Percentiles rank a stretch among this genome's conserved stretches.
Evolutionary conservation across 2,329 filamentous ascomycete genomes (phyloP).

Genomic region (Colletotrichum acutatum): DNA sequence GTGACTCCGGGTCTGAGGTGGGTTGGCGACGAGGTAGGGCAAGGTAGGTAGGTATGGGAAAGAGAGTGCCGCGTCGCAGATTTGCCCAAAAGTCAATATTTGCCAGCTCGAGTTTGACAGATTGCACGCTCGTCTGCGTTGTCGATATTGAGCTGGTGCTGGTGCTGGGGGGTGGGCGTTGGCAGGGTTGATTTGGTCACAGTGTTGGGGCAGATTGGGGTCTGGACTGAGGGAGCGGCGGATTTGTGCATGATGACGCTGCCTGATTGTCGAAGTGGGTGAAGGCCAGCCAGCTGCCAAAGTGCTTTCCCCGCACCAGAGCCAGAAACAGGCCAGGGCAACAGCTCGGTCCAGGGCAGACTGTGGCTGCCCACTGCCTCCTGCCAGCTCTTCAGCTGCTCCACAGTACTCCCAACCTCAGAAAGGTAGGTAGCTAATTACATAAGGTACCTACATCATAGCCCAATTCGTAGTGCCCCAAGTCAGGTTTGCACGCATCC

Average conservation of each 20-base stretch:
- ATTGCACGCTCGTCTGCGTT: neutral
- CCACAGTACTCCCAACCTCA: no score
- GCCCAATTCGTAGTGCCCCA: neutral
- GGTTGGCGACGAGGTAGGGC: neutral
- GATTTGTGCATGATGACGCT: conserved; percentile 36
- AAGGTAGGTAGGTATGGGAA: neutral
- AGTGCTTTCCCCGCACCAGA: conserved; percentile 24
- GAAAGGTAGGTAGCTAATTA: no score
- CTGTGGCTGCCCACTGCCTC: conserved; percentile 24
- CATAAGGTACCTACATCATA: neutral
- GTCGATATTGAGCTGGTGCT: neutral
- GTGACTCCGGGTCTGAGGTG: neutral
- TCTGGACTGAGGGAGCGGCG: conserved; percentile 8
- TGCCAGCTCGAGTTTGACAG: neutral
- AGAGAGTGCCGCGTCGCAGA: conserved; percentile 1
- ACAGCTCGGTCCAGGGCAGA: conserved; percentile 9
- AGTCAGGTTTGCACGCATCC: neutral
- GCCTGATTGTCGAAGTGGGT: conserved; percentile 23
- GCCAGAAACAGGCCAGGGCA: conserved; percentile 27
- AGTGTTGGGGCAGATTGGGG: neutral
- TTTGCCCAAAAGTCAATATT: neutral
- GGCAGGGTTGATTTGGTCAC: conserved; percentile 21
- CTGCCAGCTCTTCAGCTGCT: no score
- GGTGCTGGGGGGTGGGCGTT: conserved; percentile 9
- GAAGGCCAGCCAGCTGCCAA: no score